Evolutionary conservation across 768 basidiomycete species (phyloP).

Genomic region (Boletus tylopilopsis): DNA sequence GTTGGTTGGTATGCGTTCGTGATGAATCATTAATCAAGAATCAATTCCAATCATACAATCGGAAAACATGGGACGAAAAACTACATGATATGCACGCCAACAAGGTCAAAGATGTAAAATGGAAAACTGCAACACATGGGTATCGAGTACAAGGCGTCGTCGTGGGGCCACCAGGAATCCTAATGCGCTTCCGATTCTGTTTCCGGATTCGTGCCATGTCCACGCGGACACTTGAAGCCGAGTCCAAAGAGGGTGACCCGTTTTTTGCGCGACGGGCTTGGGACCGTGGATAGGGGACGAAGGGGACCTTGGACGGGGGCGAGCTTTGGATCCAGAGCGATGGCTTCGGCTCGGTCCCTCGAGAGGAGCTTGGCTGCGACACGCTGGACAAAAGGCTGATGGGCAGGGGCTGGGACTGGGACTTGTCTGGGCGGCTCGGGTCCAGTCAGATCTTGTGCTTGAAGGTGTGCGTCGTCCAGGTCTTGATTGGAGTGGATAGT

Average conservation of each 20-base stretch:
- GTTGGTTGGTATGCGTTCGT: no score
- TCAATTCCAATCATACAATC: background rate
- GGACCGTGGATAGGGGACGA: conserved; percentile 26
- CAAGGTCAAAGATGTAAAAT: background rate
- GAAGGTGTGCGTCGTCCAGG: background rate
- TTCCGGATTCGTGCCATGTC: background rate
- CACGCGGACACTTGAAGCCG: conserved; percentile 8
- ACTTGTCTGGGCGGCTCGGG: background rate
- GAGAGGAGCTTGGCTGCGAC: conserved; percentile 20
- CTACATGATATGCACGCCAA: conserved; percentile 3
- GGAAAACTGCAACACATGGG: background rate
- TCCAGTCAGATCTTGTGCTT: background rate
- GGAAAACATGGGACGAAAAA: conserved; percentile 16
- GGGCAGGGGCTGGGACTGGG: background rate
- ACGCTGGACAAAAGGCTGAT: conserved; percentile 8
- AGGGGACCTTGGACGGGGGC: conserved; percentile 31
- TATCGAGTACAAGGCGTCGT: background rate
- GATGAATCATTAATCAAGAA: background rate
- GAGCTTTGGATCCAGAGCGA: conserved; percentile 30
- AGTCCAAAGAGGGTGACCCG: conserved; percentile 22
- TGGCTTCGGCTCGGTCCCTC: conserved; percentile 24
- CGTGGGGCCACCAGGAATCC: background rate
- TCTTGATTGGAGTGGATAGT: conserved; percentile 3
- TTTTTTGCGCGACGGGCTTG: conserved; percentile 13
- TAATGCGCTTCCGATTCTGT: conserved; percentile 2